Conservation (phyloP, 108 stramenopile genomes). For the Nitzschia sp. region DNA sequence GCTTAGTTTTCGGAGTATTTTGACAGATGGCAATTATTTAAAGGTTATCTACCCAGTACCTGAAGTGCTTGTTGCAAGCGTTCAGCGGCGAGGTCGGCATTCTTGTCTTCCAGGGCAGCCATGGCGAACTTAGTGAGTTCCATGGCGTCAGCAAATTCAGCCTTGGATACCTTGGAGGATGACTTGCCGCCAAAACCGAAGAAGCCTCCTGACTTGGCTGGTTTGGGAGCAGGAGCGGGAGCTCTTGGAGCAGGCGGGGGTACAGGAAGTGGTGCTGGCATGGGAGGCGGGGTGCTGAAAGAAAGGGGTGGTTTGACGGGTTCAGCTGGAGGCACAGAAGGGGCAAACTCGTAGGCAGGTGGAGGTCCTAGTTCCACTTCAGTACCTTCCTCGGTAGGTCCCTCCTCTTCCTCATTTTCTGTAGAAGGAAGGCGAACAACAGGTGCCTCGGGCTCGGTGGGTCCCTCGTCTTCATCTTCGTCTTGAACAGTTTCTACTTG, state of each 20-base stretch:
- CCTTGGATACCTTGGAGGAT: constrained; percentile 52
- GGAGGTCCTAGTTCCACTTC: constrained; percentile 46
- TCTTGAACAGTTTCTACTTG: constrained; percentile 27
- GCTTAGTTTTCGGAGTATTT: no score
- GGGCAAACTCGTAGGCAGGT: constrained; percentile 33
- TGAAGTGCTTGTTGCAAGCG: constrained; percentile 73
- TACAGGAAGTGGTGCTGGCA: constrained; percentile 24
- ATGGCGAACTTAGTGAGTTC: constrained; percentile 83
- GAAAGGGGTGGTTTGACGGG: constrained; percentile 34
- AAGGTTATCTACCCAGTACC: constrained; percentile 33
- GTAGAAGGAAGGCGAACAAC: constrained; percentile 3
- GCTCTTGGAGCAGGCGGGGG: constrained; percentile 10
- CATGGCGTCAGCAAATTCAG: constrained; percentile 68
- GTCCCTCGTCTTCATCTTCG: constrained; percentile 9
- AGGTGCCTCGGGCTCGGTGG: constrained; percentile 13
- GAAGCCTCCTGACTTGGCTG: constrained; percentile 29
- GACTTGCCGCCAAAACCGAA: constrained; percentile 38
- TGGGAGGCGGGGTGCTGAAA: neutral
- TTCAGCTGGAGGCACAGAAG: constrained; percentile 37
- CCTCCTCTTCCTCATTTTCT: constrained; percentile 37
- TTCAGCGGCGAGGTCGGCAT: constrained; percentile 72
- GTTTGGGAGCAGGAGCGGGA: constrained; percentile 21
- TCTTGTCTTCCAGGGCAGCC: constrained; percentile 74
- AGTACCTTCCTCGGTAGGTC: constrained; percentile 36
- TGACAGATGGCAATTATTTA: no score